Evolutionary conservation across 768 basidiomycete species (phyloP).

Genomic region (Amylocystis lapponica): DNA sequence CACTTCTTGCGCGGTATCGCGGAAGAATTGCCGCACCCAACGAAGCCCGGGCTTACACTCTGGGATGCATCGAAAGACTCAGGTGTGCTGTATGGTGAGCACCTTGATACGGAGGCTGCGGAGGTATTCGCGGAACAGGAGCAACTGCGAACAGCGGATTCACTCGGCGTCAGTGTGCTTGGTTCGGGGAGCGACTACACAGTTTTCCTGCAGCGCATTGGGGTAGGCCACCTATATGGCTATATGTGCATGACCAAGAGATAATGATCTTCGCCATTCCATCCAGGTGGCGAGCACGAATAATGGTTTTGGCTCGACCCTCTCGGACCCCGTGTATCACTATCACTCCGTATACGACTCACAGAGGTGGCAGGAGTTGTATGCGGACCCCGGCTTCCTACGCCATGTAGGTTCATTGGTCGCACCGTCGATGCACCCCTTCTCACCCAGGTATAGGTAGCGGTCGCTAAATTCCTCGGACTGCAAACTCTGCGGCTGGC

Average conservation of each 20-base stretch:
- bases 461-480: constrained; percentile 54
- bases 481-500: constrained; percentile 49
- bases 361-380: constrained; percentile 52
- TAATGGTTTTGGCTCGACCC: constrained; percentile 31
- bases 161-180: constrained; percentile 48
- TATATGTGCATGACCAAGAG: neutral
- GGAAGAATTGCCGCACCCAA: constrained; percentile 69
- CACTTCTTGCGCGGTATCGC: constrained; percentile 68
- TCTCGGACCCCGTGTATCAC: constrained; percentile 49
- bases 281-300: constrained; percentile 30
- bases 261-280: constrained; percentile 27
- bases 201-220: constrained; percentile 80
- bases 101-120: constrained; percentile 39
- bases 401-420: constrained; percentile 39
- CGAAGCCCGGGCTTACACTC: constrained; percentile 53
- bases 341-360: constrained; percentile 60
- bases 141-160: constrained; percentile 14
- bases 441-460: constrained; percentile 31
- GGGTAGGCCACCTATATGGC: constrained; percentile 35
- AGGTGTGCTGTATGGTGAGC: constrained; percentile 42
- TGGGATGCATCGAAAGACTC: constrained; percentile 72
- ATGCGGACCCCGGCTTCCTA: constrained; percentile 58
- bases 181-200: constrained; percentile 91
- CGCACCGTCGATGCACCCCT: neutral
- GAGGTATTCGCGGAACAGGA: constrained; percentile 29